Evolutionary conservation across 2,329 filamentous ascomycete genomes (phyloP).

Genomic region (Trichocomaceae sp.): DNA sequence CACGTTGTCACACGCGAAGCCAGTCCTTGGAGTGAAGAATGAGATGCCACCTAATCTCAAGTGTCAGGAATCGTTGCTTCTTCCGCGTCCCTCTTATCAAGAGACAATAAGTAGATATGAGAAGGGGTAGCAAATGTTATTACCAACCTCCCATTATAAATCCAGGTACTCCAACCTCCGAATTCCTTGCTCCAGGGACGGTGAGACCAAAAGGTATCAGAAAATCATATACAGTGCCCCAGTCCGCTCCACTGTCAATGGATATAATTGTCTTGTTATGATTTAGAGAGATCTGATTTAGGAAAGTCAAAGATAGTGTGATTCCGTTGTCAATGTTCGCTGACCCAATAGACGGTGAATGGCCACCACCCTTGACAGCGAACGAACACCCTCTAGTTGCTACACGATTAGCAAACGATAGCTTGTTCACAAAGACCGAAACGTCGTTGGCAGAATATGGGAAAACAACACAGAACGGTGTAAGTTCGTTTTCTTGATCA

Average conservation of each 20-base stretch:
- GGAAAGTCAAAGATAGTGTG: not conserved
- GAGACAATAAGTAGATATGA: too few relatives aligned
- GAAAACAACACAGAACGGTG: not conserved
- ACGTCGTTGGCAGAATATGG: not conserved
- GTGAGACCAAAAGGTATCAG: too few relatives aligned
- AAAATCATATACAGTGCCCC: not conserved
- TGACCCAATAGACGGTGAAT: not conserved
- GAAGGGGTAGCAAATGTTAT: too few relatives aligned
- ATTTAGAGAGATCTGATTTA: not conserved
- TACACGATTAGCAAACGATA: not conserved
- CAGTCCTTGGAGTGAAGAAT: not conserved
- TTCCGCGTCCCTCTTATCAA: too few relatives aligned
- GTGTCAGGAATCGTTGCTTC: too few relatives aligned
- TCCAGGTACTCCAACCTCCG: too few relatives aligned
- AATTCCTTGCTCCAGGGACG: too few relatives aligned
- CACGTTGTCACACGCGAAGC: not conserved
- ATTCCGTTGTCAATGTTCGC: not conserved
- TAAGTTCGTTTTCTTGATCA: not conserved
- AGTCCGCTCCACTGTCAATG: not conserved
- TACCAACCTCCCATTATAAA: too few relatives aligned
- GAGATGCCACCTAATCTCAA: not conserved
- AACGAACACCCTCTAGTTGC: not conserved
- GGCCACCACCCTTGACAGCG: not conserved
- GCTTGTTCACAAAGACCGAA: not conserved
- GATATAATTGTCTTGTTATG: not conserved